A percentile compares a stretch with the other conserved stretches of the same genome.
Evolutionary conservation across 179 eudicot genomes (phyloP).

Genomic region (Carnegiea gigantea): DNA sequence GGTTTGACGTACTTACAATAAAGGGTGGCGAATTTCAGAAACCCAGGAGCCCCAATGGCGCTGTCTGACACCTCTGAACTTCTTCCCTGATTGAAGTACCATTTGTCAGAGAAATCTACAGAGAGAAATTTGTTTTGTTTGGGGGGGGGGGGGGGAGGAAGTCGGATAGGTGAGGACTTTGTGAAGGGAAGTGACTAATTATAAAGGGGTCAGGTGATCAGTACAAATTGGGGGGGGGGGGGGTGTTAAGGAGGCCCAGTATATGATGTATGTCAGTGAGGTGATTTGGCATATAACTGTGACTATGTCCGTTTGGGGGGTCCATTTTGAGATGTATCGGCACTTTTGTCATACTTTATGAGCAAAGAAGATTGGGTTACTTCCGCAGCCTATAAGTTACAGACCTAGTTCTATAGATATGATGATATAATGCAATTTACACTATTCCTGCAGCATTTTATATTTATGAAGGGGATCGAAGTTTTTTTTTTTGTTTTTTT

Average conservation of each 20-base stretch:
- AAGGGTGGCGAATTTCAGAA: conserved; percentile 43
- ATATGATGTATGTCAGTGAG: neutral
- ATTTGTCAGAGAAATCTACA: neutral
- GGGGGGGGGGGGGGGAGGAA: neutral
- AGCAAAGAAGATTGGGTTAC: neutral
- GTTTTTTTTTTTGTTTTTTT: too few relatives aligned
- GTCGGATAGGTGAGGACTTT: neutral
- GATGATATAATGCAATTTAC: too few relatives aligned
- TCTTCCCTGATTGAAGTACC: conserved; percentile 32
- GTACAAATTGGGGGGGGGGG: neutral
- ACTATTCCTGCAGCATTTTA: too few relatives aligned
- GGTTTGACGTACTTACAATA: conserved; percentile 22
- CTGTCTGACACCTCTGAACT: conserved; percentile 70
- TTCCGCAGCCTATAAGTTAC: too few relatives aligned
- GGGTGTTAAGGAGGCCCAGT: neutral
- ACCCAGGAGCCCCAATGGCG: conserved; percentile 53
- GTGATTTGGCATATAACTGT: neutral
- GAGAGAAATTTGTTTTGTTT: neutral
- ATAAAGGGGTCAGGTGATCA: neutral
- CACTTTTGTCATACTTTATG: neutral
- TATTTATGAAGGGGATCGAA: too few relatives aligned
- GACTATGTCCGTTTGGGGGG: neutral
- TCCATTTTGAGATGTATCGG: neutral
- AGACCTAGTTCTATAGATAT: too few relatives aligned
- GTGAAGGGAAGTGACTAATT: neutral